A percentile compares a stretch with the other conserved stretches of the same genome.
phyloP scores from a whole-genome alignment of 371 early-diverging fungal genomes.

The Haplosporangium sp. region DNA sequence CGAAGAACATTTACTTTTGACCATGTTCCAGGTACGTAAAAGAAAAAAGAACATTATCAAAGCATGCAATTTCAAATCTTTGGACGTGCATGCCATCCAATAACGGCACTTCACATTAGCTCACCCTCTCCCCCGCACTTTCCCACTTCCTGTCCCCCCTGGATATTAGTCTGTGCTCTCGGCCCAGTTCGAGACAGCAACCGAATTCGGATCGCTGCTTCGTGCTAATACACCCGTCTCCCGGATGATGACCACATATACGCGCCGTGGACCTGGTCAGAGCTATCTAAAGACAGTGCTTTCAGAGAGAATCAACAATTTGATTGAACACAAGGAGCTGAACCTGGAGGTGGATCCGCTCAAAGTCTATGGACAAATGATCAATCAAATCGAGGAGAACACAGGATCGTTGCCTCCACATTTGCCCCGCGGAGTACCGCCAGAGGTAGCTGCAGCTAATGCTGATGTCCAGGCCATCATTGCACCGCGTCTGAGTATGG shows the following conservation, averaged over 20 bases:
- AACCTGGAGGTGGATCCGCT: constrained; percentile 93
- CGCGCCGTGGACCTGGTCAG: constrained; percentile 93
- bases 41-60: not conserved
- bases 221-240: constrained; percentile 96
- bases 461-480: constrained; percentile 86
- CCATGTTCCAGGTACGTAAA: constrained; percentile 90
- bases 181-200: constrained; percentile 89
- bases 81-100: not conserved
- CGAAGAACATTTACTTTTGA: constrained; percentile 93
- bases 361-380: constrained; percentile 91
- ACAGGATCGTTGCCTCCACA: constrained; percentile 66
- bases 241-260: constrained; percentile 97
- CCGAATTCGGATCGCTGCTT: constrained; percentile 87
- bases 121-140: not conserved
- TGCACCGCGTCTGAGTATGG: constrained; percentile 81
- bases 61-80: too few relatives aligned
- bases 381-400: constrained; percentile 76
- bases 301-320: constrained; percentile 80
- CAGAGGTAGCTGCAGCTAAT: constrained; percentile 82
- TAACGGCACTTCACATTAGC: not conserved
- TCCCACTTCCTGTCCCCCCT: not conserved
- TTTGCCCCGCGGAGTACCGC: constrained; percentile 79
- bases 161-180: constrained; percentile 80
- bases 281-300: constrained; percentile 91
- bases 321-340: constrained; percentile 80